Base-by-base conservation (phyloP, 2,329 filamentous ascomycete genomes). In the Ascochyta lentis region DNA sequence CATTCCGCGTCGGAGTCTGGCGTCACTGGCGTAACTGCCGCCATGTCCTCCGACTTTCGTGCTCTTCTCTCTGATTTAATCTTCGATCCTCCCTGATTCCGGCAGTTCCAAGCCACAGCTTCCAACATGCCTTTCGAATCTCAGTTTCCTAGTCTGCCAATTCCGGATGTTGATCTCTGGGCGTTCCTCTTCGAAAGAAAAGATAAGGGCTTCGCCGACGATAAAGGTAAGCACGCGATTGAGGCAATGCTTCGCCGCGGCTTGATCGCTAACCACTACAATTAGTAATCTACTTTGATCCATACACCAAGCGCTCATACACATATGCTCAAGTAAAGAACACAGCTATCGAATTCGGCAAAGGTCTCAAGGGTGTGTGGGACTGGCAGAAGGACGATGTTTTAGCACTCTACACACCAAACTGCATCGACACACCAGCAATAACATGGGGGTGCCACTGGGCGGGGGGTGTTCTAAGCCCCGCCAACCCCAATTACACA, bases 401-500 rank as follows among this genome's bases (percentile, higher is more conserved):
- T 1, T 81, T 97, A 22, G 89, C 84, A 10, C 81, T 96, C 49
- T 96, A 89, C 80, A 88, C 91, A 3, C 90, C 92, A 26, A 97
- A 98, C 74, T 87, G 84, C 73, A 89, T 97, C 70, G 93, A 97
- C 74, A 91, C 89, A 0, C 88, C 91, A 0, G 80, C 88, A 3
- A 76, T 92, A 42, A 91, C 86, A 74, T 91, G 91, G 81, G 93
- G 92, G 26, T 83, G 86, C 9, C 86, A 89, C 62, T 97, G 91
- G 90, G 89, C 91, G 0, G 93, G 92, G 41, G 92, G 90, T 27
- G 80, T 91, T 47, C 78, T 91, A 10, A 92, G 89, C n/a, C 92
- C 93, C 0, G 92, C 91, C 3, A 97, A 97, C 70, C 92, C 93
- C 19, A 86, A 87, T 4, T 96, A 96, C 77, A 96, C 90, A 0